phyloP scores from a whole-genome alignment of 768 basidiomycete species.

The Strobilomyces echinocephalus region DNA sequence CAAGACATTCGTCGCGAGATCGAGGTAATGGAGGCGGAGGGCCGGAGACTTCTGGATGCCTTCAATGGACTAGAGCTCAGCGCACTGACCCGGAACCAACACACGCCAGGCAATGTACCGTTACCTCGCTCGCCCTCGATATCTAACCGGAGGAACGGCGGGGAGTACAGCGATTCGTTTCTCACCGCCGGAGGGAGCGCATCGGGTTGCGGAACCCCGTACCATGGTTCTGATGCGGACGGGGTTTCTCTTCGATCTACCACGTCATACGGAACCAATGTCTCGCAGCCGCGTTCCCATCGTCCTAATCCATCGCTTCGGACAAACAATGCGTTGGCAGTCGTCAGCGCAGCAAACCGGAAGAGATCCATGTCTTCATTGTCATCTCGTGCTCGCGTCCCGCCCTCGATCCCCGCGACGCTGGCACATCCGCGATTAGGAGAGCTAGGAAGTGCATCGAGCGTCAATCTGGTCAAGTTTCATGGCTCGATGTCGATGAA shows the following conservation, averaged over 20 bases:
- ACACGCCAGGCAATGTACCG: conserved; percentile 16
- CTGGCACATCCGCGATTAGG: conserved; percentile 28
- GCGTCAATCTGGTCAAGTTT: conserved; percentile 49
- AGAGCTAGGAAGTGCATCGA: conserved; percentile 38
- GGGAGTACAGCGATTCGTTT: conserved; percentile 25
- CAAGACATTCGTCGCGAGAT: conserved; percentile 65
- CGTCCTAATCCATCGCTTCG: conserved; percentile 37
- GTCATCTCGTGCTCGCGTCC: conserved; percentile 40
- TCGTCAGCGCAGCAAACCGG: conserved; percentile 37
- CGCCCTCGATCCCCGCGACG: conserved; percentile 30
- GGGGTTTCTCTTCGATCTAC: conserved; percentile 50
- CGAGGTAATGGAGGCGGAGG: conserved; percentile 64
- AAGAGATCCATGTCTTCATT: conserved; percentile 62
- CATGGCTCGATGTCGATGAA: conserved; percentile 16
- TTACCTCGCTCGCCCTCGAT: conserved; percentile 29
- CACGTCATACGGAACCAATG: conserved; percentile 46
- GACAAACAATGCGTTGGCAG: conserved; percentile 29
- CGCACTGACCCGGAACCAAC: conserved; percentile 44
- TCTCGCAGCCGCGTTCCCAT: conserved; percentile 44
- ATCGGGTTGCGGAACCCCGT: conserved; percentile 30
- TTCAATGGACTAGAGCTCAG: conserved; percentile 76
- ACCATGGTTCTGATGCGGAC: conserved; percentile 41
- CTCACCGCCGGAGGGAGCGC: conserved; percentile 21
- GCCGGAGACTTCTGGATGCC: conserved; percentile 65
- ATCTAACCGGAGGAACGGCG: conserved; percentile 26